Evolutionary conservation across 305 asterid genomes (phyloP), one percentile per base, ranked within the genome.

Genomic region (Fraxinus platypoda): DNA sequence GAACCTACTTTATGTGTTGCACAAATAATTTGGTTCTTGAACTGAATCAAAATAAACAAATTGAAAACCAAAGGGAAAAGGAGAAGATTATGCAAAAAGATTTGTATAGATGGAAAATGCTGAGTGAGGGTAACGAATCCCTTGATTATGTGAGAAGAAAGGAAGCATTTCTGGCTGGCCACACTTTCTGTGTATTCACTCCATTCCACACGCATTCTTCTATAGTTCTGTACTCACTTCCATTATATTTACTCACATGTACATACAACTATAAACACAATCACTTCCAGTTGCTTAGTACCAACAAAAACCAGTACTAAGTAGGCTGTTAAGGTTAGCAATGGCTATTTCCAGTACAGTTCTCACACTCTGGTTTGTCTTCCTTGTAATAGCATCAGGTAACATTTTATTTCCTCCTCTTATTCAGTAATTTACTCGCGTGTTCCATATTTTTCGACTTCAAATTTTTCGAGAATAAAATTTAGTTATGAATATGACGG

Each of bases 161-260:
- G 88, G 93, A 88, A 91, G 90, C 92, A 71, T 82, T 80, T 75
- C 33, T 38, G 72, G 72, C 79, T 76, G 80, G 37, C 85, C 82
- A 82, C 80, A 76, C 78, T 73, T 80, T 11, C 49, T 38, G 8
- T 33, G 31, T 43, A 30, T 74, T 84, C 78, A 71, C 85, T 74
- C 84, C 72, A 86, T 80, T 64, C 80, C 37, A 75, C 93, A 89
- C 90, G 91, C 88, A 90, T 92, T 89, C 96, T 88, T 78, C 62
- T 81, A 28, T 80, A 84, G 83, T 33, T 37, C 9, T 46, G 26
- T 83, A 49, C 34, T 9, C 31, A 52, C 11, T 70, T 31, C 25
- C 75, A 70, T 70, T 54, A 73, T 31, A 78, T 38, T 38, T 25
- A 30, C 76, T 72, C 76, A 25, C 17, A 2, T 31, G 25, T 31